Evolutionary conservation across 345 rosid species (phyloP).

Genomic region (Eucalyptus pumila): DNA sequence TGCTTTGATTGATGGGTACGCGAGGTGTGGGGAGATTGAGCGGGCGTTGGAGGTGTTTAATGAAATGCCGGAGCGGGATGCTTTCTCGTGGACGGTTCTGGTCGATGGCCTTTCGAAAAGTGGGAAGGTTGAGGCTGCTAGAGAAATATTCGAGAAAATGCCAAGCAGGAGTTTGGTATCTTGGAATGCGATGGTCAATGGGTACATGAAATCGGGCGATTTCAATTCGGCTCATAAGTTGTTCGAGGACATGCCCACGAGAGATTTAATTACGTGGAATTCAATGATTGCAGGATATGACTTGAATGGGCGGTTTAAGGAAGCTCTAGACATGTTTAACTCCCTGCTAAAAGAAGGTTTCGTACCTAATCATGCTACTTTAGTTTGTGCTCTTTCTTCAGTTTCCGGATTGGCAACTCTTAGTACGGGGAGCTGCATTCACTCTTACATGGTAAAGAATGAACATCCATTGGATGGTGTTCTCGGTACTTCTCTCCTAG

Average conservation of each 20-base stretch:
- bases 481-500: conserved; percentile 39
- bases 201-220: conserved; percentile 24
- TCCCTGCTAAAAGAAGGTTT: conserved; percentile 14
- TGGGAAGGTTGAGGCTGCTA: conserved; percentile 21
- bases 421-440: conserved; percentile 38
- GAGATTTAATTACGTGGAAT: conserved; percentile 36
- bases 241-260: conserved; percentile 15
- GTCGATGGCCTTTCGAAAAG: conserved; percentile 33
- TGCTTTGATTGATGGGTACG: conserved; percentile 36
- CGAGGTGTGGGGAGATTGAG: conserved; percentile 21
- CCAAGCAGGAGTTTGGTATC: conserved; percentile 17
- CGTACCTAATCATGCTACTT: conserved; percentile 34
- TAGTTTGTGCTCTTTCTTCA: conserved; percentile 36
- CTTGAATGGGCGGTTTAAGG: conserved; percentile 11
- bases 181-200: conserved; percentile 35
- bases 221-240: conserved; percentile 5
- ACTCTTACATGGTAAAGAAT: conserved; percentile 40
- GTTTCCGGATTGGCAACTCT: conserved; percentile 43
- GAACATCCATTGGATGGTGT: conserved; percentile 27
- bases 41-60: conserved; percentile 28
- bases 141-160: conserved; percentile 28
- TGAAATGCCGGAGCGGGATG: conserved; percentile 35
- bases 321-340: conserved; percentile 20
- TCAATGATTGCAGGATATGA: conserved; percentile 36
- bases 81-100: conserved; percentile 32